Conservation (phyloP, 257 asterid species). For the Solanum habrochaites region DNA sequence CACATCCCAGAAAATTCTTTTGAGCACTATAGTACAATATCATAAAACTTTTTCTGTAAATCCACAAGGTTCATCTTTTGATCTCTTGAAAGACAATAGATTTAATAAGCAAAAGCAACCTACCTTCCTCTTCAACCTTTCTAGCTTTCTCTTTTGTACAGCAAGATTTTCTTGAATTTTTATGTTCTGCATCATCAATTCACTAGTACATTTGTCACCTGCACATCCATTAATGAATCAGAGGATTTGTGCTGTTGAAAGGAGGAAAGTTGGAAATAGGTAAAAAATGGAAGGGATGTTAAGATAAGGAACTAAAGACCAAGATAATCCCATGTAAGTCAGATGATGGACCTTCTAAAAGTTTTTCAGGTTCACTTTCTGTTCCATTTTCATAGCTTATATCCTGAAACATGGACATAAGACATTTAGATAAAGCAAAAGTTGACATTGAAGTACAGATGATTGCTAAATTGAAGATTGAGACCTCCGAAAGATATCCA, state of each 20-base stretch:
- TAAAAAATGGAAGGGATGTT: neutral
- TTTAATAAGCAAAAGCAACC: neutral
- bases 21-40: neutral
- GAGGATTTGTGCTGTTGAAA: slow-evolving; percentile 1
- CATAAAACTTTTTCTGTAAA: neutral
- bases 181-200: slow-evolving; percentile 46
- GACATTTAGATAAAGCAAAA: neutral
- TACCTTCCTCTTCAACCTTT: slow-evolving; percentile 68
- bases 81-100: neutral
- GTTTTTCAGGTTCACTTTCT: slow-evolving; percentile 27
- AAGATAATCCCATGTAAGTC: neutral
- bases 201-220: slow-evolving; percentile 33
- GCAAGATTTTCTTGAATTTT: slow-evolving; percentile 45
- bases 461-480: slow-evolving; percentile 9
- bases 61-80: neutral
- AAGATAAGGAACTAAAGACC: neutral
- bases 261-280: neutral
- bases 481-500: slow-evolving; percentile 96
- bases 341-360: slow-evolving; percentile 35
- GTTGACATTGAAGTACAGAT: slow-evolving; percentile 8
- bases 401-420: slow-evolving; percentile 39
- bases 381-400: slow-evolving; percentile 19
- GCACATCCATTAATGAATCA: slow-evolving; percentile 13
- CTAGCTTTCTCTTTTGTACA: slow-evolving; percentile 55
- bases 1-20: neutral